Evolutionary conservation across 2,329 filamentous ascomycete species (phyloP), one percentile per base, ranked within the genome.

Genomic region (Chaetomiaceae sp.): DNA sequence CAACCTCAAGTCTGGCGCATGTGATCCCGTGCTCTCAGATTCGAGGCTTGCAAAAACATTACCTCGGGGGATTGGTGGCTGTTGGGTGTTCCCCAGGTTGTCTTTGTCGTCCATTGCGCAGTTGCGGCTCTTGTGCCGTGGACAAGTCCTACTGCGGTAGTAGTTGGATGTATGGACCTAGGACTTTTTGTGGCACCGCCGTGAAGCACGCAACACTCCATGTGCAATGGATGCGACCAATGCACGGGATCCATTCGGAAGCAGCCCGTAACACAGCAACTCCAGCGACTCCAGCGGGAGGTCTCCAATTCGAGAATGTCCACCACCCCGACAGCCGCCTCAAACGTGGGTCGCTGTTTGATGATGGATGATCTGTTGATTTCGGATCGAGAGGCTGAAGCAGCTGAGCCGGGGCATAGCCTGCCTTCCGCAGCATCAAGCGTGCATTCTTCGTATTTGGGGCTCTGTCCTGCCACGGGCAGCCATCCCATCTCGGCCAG

Each of bases 131-230:
- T 44, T 16, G 25, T 20, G 44, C 20, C 41, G 21, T 39, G 33
- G 39, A 44, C 39, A 47, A 55, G 56, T 58, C 56, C 56, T 58
- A 56, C 10, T n/a, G n/a, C n/a, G n/a, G n/a, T n/a, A n/a, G n/a
- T n/a, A n/a, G n/a, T n/a, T n/a, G n/a, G n/a, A n/a, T n/a, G n/a
- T n/a, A n/a, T 33, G n/a, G 47, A 37, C 46, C 34, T 55, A 58
- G 56, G 56, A 58, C 56, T 58, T 55, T 55, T n/a, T n/a, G n/a
- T n/a, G n/a, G n/a, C n/a, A n/a, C n/a, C n/a, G n/a, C n/a, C n/a
- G n/a, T n/a, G n/a, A n/a, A n/a, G n/a, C n/a, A n/a, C n/a, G n/a
- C n/a, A n/a, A n/a, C n/a, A n/a, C n/a, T n/a, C n/a, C n/a, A n/a
- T n/a, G n/a, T n/a, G n/a, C n/a, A n/a, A n/a, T n/a, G n/a, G n/a